Evolutionary conservation across 2,329 filamentous ascomycete species (phyloP), one percentile per base, ranked within the genome.

Genomic region (Colletotrichum higginsianum): DNA sequence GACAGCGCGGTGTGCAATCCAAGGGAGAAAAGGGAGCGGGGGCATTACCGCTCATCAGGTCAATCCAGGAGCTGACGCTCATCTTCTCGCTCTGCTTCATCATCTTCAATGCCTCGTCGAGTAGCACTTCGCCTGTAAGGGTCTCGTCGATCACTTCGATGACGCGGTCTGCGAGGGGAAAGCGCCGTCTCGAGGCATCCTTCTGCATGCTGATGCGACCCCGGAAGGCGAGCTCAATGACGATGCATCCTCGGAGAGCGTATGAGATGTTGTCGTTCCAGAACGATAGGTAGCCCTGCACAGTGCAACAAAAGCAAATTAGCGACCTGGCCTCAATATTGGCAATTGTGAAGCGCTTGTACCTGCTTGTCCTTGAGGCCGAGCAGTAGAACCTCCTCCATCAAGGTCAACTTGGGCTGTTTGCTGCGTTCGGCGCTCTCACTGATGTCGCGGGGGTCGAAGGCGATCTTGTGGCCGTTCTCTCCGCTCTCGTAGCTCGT

Each of bases 261-360:
- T 99, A 99, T 72, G 95, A 98, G 80, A 99, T 99, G 85, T 99
- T 99, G 85, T 99, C 96, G 85, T 99, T 99, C 96, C 96, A 99
- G 85, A 99, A 99, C 40, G 96, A 98, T 74, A 99, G 91, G 81
- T 99, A 98, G 75, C 96, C 96, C 95, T 98, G 80, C 18, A 55
- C 35, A 15, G 64, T 35, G 60, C 26, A 40, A 57, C 38, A 61
- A 44, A 38, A 40, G 16, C 53, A 35, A 66, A 60, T 63, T 49
- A 71, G 67, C 53, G 63, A 46, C 42, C 35, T 23, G 35, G 30
- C 40, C 57, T 42, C 57, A 58, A 62, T 30, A 50, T 57, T 35
- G 44, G 53, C 53, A 56, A 58, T 42, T 42, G 50, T 23, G 55
- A 8, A 53, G 50, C 35, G 55, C 61, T 44, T 88, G 80, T 86